Evolutionary conservation across 768 basidiomycete species (phyloP).

Genomic region (Galerina sulciceps): DNA sequence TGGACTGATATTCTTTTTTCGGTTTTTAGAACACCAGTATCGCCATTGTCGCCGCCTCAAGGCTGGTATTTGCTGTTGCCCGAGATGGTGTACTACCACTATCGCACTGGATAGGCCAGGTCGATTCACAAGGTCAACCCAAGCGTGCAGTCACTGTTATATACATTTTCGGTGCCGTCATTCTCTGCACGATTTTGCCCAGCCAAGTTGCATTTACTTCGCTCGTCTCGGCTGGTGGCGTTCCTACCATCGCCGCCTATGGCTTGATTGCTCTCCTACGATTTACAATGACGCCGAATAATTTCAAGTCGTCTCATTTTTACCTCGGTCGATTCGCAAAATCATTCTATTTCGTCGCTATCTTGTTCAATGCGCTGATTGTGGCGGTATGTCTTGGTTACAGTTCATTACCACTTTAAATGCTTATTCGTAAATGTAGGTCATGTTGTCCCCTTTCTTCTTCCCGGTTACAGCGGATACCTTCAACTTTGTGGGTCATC

Average conservation of each 20-base stretch:
- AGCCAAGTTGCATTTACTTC: constrained; percentile 93
- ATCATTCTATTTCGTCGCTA: constrained; percentile 70
- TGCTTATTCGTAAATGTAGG: constrained; percentile 40
- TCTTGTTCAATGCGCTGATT: constrained; percentile 73
- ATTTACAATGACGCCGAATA: constrained; percentile 75
- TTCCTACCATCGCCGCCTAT: constrained; percentile 90
- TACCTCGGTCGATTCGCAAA: constrained; percentile 67
- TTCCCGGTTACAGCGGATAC: constrained; percentile 78
- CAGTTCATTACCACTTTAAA: constrained; percentile 2
- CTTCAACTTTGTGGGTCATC: constrained; percentile 75
- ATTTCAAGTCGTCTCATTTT: constrained; percentile 77
- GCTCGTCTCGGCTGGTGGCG: constrained; percentile 81
- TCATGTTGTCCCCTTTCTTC: constrained; percentile 84
- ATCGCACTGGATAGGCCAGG: constrained; percentile 80
- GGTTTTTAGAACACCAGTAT: constrained; percentile 79
- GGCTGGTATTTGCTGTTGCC: constrained; percentile 91
- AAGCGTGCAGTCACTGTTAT: constrained; percentile 88
- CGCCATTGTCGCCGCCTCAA: constrained; percentile 85
- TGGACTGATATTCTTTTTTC: background rate
- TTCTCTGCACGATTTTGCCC: constrained; percentile 89
- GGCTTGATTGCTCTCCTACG: constrained; percentile 80
- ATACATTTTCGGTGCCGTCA: constrained; percentile 69
- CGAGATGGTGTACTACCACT: constrained; percentile 90
- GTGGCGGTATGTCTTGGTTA: constrained; percentile 61
- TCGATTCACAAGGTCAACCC: constrained; percentile 75